Conservation (phyloP, 495 filamentous ascomycete species). For the Copromyces sp. region DNA sequence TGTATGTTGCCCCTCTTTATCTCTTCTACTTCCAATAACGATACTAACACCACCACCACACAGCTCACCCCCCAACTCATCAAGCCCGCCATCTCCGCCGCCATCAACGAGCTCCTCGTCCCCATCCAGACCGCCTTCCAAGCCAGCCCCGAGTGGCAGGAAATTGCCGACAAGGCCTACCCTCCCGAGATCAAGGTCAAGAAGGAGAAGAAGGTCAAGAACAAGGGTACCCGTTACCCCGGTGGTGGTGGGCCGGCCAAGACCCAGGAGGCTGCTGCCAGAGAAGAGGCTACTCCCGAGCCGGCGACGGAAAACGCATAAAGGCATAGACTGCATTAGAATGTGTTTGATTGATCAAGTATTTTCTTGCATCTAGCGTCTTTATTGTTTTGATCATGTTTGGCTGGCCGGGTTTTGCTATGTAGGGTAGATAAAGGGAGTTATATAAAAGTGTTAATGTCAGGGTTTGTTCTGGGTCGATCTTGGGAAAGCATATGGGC, state of each 20-base stretch:
- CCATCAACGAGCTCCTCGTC: slow-evolving; percentile 57
- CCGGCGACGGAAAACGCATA: neutral
- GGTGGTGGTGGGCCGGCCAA: slow-evolving; percentile 8
- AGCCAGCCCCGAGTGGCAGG: slow-evolving; percentile 67
- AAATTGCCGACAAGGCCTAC: slow-evolving; percentile 71
- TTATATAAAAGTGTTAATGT: neutral
- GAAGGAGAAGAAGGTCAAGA: slow-evolving; percentile 65
- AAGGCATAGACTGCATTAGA: neutral
- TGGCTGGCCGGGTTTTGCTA: neutral
- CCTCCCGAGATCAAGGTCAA: slow-evolving; percentile 49
- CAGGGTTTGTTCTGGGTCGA: neutral
- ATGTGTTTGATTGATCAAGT: neutral
- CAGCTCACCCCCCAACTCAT: slow-evolving; percentile 77
- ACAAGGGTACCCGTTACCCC: slow-evolving; percentile 58
- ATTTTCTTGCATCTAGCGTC: neutral
- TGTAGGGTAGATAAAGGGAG: neutral
- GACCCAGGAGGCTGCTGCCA: slow-evolving; percentile 1
- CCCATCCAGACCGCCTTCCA: slow-evolving; percentile 68
- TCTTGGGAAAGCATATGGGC: neutral
- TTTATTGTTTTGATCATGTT: neutral
- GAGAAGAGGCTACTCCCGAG: neutral
- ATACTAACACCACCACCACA: slow-evolving; percentile 11
- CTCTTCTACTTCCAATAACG: neutral
- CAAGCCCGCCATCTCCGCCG: slow-evolving; percentile 64
- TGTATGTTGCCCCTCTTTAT: slow-evolving; percentile 37